These are phyloP conservation scores for Corylus avellana DNA, from an alignment of 306 rosid genomes.

Conservation along the genomic window DNA sequence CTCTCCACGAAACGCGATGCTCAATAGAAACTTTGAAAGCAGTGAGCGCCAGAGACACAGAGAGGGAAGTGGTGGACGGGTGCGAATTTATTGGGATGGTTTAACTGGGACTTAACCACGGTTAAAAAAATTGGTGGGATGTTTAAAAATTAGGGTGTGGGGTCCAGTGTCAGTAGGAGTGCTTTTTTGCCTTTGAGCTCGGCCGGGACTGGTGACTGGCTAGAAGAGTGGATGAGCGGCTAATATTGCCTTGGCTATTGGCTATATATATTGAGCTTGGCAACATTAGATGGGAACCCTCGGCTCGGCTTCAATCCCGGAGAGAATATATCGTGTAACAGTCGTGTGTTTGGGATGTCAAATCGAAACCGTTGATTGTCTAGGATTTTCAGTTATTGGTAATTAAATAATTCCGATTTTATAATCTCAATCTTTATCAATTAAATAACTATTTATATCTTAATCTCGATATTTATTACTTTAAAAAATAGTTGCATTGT, in stretches of 20 bases:
- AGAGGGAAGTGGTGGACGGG: not conserved
- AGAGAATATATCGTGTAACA: not conserved
- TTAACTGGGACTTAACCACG: conserved; percentile 20
- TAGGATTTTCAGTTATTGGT: not conserved
- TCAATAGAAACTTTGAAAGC: conserved; percentile 57
- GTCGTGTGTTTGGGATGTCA: not conserved
- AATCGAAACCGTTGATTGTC: not conserved
- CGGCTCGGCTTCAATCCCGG: not conserved
- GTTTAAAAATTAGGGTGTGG: conserved; percentile 6
- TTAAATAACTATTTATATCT: too few species aligned
- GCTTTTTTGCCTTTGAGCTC: not conserved
- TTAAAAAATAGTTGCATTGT: too few species aligned
- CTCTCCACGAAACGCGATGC: conserved; percentile 31
- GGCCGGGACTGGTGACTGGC: not conserved
- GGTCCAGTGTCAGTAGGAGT: not conserved
- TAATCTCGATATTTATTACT: too few species aligned
- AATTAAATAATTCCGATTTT: not conserved
- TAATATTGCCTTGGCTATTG: not conserved
- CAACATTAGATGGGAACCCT: not conserved
- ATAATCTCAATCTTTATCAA: not conserved
- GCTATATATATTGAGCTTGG: not conserved
- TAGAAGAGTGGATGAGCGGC: not conserved
- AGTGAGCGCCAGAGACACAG: conserved; percentile 59
- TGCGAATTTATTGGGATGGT: conserved; percentile 42
- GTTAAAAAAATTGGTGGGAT: not conserved